A percentile compares a stretch with the other conserved stretches of the same genome.
Conservation (phyloP, 352 stramenopile genomes). For the Globisporangium iwayamae region DNA sequence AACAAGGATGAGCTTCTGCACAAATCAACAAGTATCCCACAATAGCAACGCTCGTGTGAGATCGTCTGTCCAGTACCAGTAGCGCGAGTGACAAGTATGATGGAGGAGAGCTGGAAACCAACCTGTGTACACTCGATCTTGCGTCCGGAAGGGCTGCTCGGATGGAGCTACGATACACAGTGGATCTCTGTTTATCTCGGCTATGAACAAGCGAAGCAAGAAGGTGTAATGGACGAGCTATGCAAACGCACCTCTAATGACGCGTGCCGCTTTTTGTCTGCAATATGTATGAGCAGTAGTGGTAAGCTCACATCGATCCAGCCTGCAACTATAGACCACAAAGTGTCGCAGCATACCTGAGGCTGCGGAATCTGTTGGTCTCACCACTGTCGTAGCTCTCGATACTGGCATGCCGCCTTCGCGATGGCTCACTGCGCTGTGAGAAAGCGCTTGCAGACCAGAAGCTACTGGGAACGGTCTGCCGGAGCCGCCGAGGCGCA, state of each 20-base stretch:
- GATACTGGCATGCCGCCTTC: not conserved
- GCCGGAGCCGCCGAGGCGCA: conserved; percentile 50
- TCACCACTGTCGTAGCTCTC: not conserved
- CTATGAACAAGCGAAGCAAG: not conserved
- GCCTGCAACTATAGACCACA: not conserved
- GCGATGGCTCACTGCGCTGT: not conserved
- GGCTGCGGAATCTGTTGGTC: not conserved
- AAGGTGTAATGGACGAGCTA: not conserved
- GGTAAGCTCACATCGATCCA: not conserved
- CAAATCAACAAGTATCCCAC: not conserved
- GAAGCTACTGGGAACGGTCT: conserved; percentile 23
- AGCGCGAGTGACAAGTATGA: too few species aligned
- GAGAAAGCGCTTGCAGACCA: not conserved
- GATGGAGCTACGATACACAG: conserved; percentile 22
- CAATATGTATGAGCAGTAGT: not conserved
- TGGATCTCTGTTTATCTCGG: not conserved
- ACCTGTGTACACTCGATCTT: conserved; percentile 39
- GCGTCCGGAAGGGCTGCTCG: conserved; percentile 37
- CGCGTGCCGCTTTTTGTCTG: not conserved
- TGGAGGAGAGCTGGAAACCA: not conserved
- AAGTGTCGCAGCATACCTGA: not conserved
- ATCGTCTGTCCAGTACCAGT: not conserved
- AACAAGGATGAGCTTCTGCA: conserved; percentile 11
- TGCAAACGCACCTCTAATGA: not conserved
- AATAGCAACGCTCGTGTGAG: not conserved